These are phyloP conservation scores for Botryotinia calthae DNA, from an alignment of 2,329 filamentous ascomycete species.

Conservation along the genomic window DNA sequence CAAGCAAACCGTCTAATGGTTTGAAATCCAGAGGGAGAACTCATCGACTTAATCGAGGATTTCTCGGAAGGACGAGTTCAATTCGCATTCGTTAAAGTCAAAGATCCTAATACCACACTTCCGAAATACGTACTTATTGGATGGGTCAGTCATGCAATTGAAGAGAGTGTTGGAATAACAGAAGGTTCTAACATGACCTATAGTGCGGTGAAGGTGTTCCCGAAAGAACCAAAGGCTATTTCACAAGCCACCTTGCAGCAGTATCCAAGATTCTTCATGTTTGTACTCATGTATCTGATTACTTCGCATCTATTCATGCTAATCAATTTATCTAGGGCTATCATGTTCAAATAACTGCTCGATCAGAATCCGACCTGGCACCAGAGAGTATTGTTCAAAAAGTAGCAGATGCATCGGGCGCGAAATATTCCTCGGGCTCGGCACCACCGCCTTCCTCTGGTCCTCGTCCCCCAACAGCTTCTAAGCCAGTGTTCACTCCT, in stretches of 20 bases:
- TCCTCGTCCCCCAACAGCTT: constrained; percentile 63
- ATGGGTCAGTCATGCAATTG: constrained; percentile 55
- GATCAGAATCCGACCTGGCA: constrained; percentile 83
- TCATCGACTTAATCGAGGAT: constrained; percentile 86
- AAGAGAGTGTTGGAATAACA: not conserved
- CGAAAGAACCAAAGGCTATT: constrained; percentile 98
- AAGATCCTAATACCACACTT: constrained; percentile 84
- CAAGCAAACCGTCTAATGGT: constrained; percentile 10
- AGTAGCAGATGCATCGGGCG: constrained; percentile 88
- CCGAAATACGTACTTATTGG: constrained; percentile 92
- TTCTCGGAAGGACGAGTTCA: constrained; percentile 96
- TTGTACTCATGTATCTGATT: constrained; percentile 29
- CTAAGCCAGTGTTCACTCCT: constrained; percentile 90
- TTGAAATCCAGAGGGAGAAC: constrained; percentile 70
- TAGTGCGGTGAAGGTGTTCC: constrained; percentile 93
- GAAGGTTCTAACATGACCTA: constrained; percentile 30
- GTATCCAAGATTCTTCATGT: constrained; percentile 89
- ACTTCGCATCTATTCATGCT: constrained; percentile 11
- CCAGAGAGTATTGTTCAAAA: constrained; percentile 89
- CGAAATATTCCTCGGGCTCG: constrained; percentile 80
- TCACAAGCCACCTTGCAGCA: constrained; percentile 87
- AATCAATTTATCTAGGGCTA: constrained; percentile 60
- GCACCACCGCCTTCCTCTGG: constrained; percentile 49
- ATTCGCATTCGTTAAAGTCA: constrained; percentile 95
- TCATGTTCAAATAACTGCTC: constrained; percentile 94